Evolutionary conservation across 2,329 filamentous ascomycete species (phyloP), one percentile per base, ranked within the genome.

Genomic region (Ascochyta koolunga): DNA sequence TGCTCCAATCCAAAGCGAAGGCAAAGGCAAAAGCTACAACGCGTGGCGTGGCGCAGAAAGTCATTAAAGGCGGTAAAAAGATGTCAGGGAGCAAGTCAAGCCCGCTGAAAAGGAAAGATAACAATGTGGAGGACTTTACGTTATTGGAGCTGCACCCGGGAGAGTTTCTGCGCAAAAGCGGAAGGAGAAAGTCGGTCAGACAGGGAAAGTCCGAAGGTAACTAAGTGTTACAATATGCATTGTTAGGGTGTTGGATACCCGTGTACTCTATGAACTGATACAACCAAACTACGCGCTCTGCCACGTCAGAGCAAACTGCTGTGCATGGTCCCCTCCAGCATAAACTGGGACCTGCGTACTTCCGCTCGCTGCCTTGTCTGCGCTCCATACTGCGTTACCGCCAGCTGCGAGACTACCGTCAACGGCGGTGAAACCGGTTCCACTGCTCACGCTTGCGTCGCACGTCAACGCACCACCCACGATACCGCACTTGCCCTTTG

Each of bases 391-490:
- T 8, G 65, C 65, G 31, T 68, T 75, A 5, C 76, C 76, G 4
- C 71, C 71, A 18, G 69, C 76, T 0, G 73, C 71, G 35, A 82
- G 46, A 8, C 68, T 68, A 2, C 68, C 70, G 4, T 72, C 67
- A 4, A 66, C 60, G 37, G 60, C 69, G 2, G 70, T 75, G 57
- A 82, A 82, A 0, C 75, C 70, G 0, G 78, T 78, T 3, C 72
- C 71, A 4, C 67, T 66, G 8, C 68, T 74, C 5, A 82, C 77
- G n/a, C 76, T 71, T 2, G 77, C 76, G 4, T 77, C 83, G 67
- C 87, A 89, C 13, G 76, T 80, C 36, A 89, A 78, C 5, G 74
- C 75, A n/a, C 79, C 80, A 3, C 76, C 72, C 4, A 80, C 75
- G 39, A 89, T 77, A 1, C 80, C 82, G 60, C 87, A 90, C 27